Conservation (phyloP, 768 basidiomycete genomes). For the Porphyrellus cyaneotinctus region DNA sequence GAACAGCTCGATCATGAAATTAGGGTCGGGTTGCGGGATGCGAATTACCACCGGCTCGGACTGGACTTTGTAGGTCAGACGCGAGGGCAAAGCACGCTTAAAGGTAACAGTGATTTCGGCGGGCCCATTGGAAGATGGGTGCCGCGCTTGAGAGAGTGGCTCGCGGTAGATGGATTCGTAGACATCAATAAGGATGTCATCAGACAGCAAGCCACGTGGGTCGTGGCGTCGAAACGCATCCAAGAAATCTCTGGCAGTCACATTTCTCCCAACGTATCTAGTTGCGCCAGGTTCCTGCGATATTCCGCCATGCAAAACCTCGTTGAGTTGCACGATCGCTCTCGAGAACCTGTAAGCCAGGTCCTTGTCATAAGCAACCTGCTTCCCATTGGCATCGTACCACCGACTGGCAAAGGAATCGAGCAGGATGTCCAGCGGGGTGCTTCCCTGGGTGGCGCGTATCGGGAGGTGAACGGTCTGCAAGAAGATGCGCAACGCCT, state of each 20-base stretch:
- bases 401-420: slow-evolving; percentile 84
- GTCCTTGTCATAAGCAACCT: slow-evolving; percentile 79
- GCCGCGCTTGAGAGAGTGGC: slow-evolving; percentile 66
- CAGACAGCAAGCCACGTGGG: slow-evolving; percentile 60
- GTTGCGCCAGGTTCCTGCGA: slow-evolving; percentile 56
- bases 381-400: slow-evolving; percentile 82
- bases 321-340: slow-evolving; percentile 84
- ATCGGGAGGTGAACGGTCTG: slow-evolving; percentile 70
- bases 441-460: slow-evolving; percentile 31
- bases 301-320: slow-evolving; percentile 75
- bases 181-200: slow-evolving; percentile 71
- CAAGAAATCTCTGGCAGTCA: slow-evolving; percentile 76
- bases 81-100: slow-evolving; percentile 69
- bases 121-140: slow-evolving; percentile 36
- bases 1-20: slow-evolving; percentile 75
- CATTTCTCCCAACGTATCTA: slow-evolving; percentile 50
- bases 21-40: slow-evolving; percentile 80
- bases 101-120: slow-evolving; percentile 59
- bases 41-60: slow-evolving; percentile 86
- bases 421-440: slow-evolving; percentile 55
- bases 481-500: slow-evolving; percentile 85
- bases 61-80: slow-evolving; percentile 82
- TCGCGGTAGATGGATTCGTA: slow-evolving; percentile 76
- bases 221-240: slow-evolving; percentile 82
- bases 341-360: slow-evolving; percentile 72